Evolutionary conservation across 257 asterid species (phyloP).

Genomic region (Solanum stenotomum): DNA sequence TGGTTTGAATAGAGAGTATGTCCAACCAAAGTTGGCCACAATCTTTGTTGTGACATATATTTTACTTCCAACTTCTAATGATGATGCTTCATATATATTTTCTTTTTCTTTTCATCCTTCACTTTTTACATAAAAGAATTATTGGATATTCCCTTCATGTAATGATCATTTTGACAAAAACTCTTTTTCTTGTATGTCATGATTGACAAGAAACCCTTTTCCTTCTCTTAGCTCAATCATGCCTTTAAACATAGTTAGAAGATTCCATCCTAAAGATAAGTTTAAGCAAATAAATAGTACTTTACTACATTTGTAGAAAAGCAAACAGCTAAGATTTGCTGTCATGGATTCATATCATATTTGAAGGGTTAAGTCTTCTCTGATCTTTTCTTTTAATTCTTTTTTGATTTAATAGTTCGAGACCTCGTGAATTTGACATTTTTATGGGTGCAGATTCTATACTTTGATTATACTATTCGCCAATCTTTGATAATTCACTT

Average conservation of each 20-base stretch:
- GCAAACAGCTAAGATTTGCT: slow-evolving; percentile 57
- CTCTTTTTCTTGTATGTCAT: slow-evolving; percentile 7
- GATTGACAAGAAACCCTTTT: not conserved
- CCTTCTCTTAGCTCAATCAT: slow-evolving; percentile 18
- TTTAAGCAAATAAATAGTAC: slow-evolving; percentile 27
- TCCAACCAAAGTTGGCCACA: slow-evolving; percentile 19
- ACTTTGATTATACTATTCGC: no score
- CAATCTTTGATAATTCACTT: no score
- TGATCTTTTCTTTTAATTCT: not conserved
- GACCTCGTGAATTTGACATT: not conserved
- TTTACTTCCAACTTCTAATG: slow-evolving; percentile 29
- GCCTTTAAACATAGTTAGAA: slow-evolving; percentile 17
- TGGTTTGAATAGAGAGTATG: not conserved
- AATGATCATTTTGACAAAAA: slow-evolving; percentile 18
- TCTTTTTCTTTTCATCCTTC: not conserved
- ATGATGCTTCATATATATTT: slow-evolving; percentile 25
- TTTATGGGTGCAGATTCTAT: not conserved
- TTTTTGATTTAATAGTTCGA: not conserved
- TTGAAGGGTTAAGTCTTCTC: not conserved
- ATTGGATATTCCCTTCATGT: slow-evolving; percentile 2
- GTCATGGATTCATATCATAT: slow-evolving; percentile 25
- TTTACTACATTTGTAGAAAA: slow-evolving; percentile 13
- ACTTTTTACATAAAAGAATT: slow-evolving; percentile 1
- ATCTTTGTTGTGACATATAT: slow-evolving; percentile 15
- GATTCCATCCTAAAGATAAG: slow-evolving; percentile 55